Base-by-base conservation (phyloP, 78 protist species). In the Emiliania huxleyi region DNA sequence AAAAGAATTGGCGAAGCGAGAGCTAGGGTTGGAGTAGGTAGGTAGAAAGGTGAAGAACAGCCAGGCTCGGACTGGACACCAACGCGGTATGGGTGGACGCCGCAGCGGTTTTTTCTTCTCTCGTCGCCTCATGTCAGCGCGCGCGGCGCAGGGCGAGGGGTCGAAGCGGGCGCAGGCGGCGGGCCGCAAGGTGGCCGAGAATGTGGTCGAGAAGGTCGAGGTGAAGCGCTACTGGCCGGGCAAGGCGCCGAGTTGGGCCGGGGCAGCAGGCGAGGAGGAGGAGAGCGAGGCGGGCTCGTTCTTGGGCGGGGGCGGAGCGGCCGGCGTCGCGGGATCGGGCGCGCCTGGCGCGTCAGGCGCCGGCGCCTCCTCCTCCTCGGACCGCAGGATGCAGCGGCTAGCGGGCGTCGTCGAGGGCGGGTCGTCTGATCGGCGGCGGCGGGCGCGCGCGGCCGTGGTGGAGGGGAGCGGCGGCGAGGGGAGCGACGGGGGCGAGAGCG, bases 231-330 rank as follows among this genome's bases (percentile, higher is more conserved):
- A 77, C 48, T 42, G 87, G 48, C 49, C 87, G 23, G 87, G 87
- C 87, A 77, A 77, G 87, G 87, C 87, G 87, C 87, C 87, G 15
- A 52, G 15, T 15, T 52, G 62, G 62, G 62, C 62, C 29, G 62
- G 62, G 8, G 62, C 62, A 8, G 15, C 29, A 8, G 15, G 62
- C 62, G 62, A 52, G 29, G 62, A 52, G 62, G 62, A 52, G 62
- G n/a, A n/a, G n/a, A n/a, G n/a, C n/a, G n/a, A n/a, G n/a, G n/a
- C n/a, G n/a, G n/a, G n/a, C n/a, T n/a, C n/a, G n/a, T n/a, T n/a
- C n/a, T n/a, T n/a, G n/a, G n/a, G n/a, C n/a, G n/a, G n/a, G n/a
- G n/a, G n/a, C n/a, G n/a, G n/a, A n/a, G n/a, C n/a, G n/a, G 62
- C 62, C 15, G 62, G 62, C 8, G 8, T 52, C 62, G 62, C 29